These are phyloP conservation scores for Colletotrichum destructivum DNA, from an alignment of 2,329 filamentous ascomycete genomes.

Conservation along the genomic window DNA sequence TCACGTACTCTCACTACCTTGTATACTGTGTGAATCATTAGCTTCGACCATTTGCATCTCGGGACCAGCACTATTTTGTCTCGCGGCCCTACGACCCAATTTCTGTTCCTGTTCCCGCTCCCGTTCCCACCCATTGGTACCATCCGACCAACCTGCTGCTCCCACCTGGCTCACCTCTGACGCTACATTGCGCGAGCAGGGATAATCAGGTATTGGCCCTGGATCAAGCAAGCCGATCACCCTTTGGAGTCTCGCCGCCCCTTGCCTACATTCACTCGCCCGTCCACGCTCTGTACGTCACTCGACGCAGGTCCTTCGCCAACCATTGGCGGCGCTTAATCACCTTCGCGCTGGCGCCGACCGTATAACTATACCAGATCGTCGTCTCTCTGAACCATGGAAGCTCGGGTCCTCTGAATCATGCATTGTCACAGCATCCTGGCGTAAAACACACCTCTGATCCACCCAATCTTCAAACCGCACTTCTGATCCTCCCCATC, in stretches of 20 bases:
- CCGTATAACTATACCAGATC: constrained; percentile 34
- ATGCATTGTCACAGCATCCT: constrained; percentile 29
- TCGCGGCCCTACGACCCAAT: constrained; percentile 33
- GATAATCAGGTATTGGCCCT: constrained; percentile 42
- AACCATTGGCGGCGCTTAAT: constrained; percentile 31
- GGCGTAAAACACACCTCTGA: not conserved
- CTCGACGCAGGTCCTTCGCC: constrained; percentile 28
- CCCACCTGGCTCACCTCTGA: constrained; percentile 34
- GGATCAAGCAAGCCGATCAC: constrained; percentile 40
- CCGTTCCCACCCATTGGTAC: constrained; percentile 8
- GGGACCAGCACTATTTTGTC: constrained; percentile 20
- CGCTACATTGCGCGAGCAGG: constrained; percentile 38
- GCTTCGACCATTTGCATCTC: not conserved
- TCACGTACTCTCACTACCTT: not conserved
- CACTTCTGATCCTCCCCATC: constrained; percentile 10
- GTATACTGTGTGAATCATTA: constrained; percentile 22
- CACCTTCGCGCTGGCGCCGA: constrained; percentile 17
- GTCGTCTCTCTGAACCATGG: constrained; percentile 12
- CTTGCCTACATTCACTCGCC: constrained; percentile 30
- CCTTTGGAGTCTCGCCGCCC: constrained; percentile 27
- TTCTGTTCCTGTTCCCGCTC: constrained; percentile 24
- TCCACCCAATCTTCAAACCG: not conserved
- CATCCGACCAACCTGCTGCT: constrained; percentile 35
- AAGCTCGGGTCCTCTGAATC: constrained; percentile 25
- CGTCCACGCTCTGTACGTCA: constrained; percentile 39